Base-by-base conservation (phyloP, 2,329 filamentous ascomycete genomes). In the Pestalotiopsis sp. region DNA sequence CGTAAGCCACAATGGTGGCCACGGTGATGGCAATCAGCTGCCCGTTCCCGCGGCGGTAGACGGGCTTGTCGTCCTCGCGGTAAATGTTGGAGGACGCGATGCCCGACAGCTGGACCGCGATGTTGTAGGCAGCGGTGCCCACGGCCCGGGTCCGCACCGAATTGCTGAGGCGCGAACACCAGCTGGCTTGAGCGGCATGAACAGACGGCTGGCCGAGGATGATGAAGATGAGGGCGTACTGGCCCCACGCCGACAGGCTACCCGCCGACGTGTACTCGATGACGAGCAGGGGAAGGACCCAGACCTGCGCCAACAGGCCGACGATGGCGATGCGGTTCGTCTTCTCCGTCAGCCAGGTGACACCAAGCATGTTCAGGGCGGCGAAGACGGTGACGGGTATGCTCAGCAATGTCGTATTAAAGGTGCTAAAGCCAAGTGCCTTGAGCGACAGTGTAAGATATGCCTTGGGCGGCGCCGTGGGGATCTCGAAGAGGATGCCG, bases 401-500 rank as follows among this genome's bases (percentile, higher is more conserved):
- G 39, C 4, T 83, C 69, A 68, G 82, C 77, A 88, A 75, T 69
- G 87, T 87, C 11, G 73, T 83, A 14, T 83, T 75, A 74, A 87
- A 84, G 41, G 82, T 84, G 70, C 79, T 74, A 73, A 85, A 86
- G 5, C 79, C 86, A 0, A 87, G 77, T 17, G 79, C 74, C 65
- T 82, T 80, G 2, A 87, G 79, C 3, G 80, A 84, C 17, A 86
- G 79, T 0, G 85, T 85, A 12, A 88, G 78, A 67, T 86, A 87
- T 2, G 79, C 77, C 11, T 76, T 73, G 2, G 82, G 79, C 0
- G 84, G 82, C 1, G 73, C 78, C 17, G 76, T 74, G 2, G 85
- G 84, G 13, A 85, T 83, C 49, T 81, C 81, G 52, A 79, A 79
- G 1, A 81, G 72, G 3, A 89, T 76, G 0, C 87, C 87, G 25